Evolutionary conservation across 2,329 filamentous ascomycete species (phyloP), one percentile per base, ranked within the genome.

Genomic region (Colletotrichum musicola): DNA sequence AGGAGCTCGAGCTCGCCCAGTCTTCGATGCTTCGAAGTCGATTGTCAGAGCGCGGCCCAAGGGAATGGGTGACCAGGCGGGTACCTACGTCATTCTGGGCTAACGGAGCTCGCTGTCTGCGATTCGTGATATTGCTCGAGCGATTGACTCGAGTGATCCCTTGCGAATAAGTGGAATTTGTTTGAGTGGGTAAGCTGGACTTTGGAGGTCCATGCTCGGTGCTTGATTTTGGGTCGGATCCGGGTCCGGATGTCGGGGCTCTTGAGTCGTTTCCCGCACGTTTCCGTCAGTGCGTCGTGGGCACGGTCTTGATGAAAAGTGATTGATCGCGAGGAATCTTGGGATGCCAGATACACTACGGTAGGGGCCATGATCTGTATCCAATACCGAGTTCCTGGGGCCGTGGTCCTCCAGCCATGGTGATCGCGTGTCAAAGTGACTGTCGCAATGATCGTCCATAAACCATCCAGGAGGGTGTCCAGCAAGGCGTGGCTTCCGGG

Each of bases 21-120:
- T 30, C 30, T 59, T 44, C 38, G 47, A 50, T 54, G 44, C 30
- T 49, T 53, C 38, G 10, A n/a, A 22, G 5, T 50, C n/a, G 16
- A 9, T 9, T 54, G 55, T 65, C 55, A 27, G 27, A 46, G 65
- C 62, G 65, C 62, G 65, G 65, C 62, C 65, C 55, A 68, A 46
- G 65, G 50, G 50, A 55, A 44, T 27, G 62, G 65, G 20, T 51
- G 55, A 22, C 55, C 22, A 18, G n/a, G 65, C 50, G 62, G 65
- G 44, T 42, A 60, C 55, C 54, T 68, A 68, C 65, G 62, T 68
- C 65, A 68, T 49, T 64, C 54, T 64, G 47, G 47, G 16, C 40
- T n/a, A 44, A 64, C 20, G n/a, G 54, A 65, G 50, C 38, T 65
- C 42, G 62, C 22, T 40, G n/a, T 25, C 50, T 47, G 20, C 42